These are phyloP conservation scores for Starmerella geochares DNA, from an alignment of 805 yeast species.

Conservation along the genomic window DNA sequence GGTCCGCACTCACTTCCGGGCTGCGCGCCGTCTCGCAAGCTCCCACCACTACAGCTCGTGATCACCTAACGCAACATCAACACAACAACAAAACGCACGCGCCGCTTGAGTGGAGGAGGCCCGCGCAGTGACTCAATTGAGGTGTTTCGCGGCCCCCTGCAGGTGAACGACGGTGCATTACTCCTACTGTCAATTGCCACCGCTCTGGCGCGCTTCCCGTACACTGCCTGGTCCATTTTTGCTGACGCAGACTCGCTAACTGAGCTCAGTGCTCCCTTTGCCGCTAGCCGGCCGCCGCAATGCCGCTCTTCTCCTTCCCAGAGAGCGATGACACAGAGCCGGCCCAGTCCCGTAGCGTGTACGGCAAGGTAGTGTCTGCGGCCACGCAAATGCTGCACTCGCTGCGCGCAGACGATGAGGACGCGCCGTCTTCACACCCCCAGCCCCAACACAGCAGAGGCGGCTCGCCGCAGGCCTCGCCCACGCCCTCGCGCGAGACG, in stretches of 20 bases:
- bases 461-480: not conserved
- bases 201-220: not conserved
- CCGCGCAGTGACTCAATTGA: not conserved
- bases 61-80: not conserved
- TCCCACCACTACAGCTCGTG: not conserved
- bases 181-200: not conserved
- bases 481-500: not conserved
- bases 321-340: conserved; percentile 11
- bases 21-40: not conserved
- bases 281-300: not conserved
- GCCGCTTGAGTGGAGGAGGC: not conserved
- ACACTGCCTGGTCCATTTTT: too few relatives aligned
- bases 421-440: not conserved
- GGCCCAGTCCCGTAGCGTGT: conserved; percentile 9
- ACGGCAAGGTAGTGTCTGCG: conserved; percentile 21
- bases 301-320: conserved; percentile 22
- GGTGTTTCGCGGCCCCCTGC: not conserved
- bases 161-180: too few relatives aligned
- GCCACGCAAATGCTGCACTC: conserved; percentile 22
- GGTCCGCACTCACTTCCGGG: too few relatives aligned
- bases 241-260: too few relatives aligned
- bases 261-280: too few relatives aligned
- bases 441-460: not conserved
- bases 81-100: not conserved
- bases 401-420: conserved; percentile 17